Percentiles rank a stretch among this genome's conserved stretches.
phyloP scores from a whole-genome alignment of 1,284 basidiomycete species.

The Boletus semigastroideus region DNA sequence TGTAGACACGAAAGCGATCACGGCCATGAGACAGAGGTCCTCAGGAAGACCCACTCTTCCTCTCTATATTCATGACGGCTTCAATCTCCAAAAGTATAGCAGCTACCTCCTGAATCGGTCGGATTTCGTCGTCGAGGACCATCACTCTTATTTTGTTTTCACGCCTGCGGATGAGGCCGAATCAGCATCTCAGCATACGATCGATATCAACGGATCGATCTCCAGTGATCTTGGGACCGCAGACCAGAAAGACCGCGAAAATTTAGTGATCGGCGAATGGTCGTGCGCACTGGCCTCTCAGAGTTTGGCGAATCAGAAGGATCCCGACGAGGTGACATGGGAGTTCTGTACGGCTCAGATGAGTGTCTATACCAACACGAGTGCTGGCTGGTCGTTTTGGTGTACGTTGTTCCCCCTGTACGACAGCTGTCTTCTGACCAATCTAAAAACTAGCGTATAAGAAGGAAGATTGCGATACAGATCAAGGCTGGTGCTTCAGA shows the following conservation, averaged over 20 bases:
- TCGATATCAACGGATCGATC: constrained; percentile 46
- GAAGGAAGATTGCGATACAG: constrained; percentile 60
- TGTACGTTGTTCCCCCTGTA: constrained; percentile 57
- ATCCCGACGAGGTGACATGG: constrained; percentile 47
- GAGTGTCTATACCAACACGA: constrained; percentile 56
- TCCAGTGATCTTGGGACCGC: constrained; percentile 40
- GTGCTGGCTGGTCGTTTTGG: constrained; percentile 77
- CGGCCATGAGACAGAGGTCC: constrained; percentile 24
- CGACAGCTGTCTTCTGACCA: neutral
- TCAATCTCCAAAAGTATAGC: constrained; percentile 59
- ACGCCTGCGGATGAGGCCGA: constrained; percentile 46
- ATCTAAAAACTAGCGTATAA: constrained; percentile 40
- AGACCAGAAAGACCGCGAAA: constrained; percentile 46
- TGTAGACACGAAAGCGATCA: constrained; percentile 22
- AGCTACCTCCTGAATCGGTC: constrained; percentile 51
- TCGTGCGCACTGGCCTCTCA: constrained; percentile 66
- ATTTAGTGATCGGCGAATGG: constrained; percentile 72
- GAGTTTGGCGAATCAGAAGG: constrained; percentile 49
- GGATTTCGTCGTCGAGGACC: constrained; percentile 77
- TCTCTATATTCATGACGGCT: constrained; percentile 76
- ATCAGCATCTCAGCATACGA: constrained; percentile 49
- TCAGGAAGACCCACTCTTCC: constrained; percentile 50
- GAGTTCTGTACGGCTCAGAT: constrained; percentile 66
- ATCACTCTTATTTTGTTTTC: constrained; percentile 77
- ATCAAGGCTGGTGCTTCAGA: constrained; percentile 70